A percentile compares a stretch with the other conserved stretches of the same genome.
phyloP scores from a whole-genome alignment of 2,329 filamentous ascomycete species.

The Sordariomycetes sp. region DNA sequence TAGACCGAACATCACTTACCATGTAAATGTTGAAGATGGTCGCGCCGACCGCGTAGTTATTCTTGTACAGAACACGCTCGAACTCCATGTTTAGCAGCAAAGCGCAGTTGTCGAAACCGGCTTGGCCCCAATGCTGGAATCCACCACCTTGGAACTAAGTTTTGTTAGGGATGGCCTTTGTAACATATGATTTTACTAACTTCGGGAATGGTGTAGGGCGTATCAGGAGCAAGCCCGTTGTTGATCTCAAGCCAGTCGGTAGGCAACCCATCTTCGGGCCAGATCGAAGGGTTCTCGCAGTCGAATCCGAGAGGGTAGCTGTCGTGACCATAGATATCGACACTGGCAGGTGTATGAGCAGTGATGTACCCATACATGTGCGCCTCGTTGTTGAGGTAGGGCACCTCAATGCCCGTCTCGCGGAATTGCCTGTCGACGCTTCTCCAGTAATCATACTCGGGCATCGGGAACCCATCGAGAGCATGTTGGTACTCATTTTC shows the following conservation, averaged over 20 bases:
- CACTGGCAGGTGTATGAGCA: constrained; percentile 21
- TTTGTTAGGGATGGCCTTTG: not conserved
- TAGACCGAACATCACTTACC: constrained; percentile 28
- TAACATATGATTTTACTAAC: constrained; percentile 14
- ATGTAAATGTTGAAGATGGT: constrained; percentile 64
- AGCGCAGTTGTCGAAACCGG: constrained; percentile 58
- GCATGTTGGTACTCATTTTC: constrained; percentile 68
- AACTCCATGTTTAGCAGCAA: constrained; percentile 57
- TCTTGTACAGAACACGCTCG: constrained; percentile 67
- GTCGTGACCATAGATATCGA: constrained; percentile 6
- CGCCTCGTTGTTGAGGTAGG: constrained; percentile 56
- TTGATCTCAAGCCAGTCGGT: constrained; percentile 46
- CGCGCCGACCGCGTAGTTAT: constrained; percentile 52
- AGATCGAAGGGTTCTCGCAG: constrained; percentile 3
- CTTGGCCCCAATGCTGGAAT: constrained; percentile 68
- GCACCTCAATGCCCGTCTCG: constrained; percentile 61
- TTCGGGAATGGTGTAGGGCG: constrained; percentile 58
- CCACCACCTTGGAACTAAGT: constrained; percentile 63
- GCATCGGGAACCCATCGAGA: constrained; percentile 42
- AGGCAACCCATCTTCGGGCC: constrained; percentile 38
- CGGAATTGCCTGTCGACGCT: constrained; percentile 61
- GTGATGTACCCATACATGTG: constrained; percentile 37
- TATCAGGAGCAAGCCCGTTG: constrained; percentile 51
- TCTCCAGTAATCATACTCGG: constrained; percentile 59
- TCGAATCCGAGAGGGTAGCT: constrained; percentile 34